Evolutionary conservation across 306 rosid species (phyloP).

Genomic region (Medicago ruthenica): DNA sequence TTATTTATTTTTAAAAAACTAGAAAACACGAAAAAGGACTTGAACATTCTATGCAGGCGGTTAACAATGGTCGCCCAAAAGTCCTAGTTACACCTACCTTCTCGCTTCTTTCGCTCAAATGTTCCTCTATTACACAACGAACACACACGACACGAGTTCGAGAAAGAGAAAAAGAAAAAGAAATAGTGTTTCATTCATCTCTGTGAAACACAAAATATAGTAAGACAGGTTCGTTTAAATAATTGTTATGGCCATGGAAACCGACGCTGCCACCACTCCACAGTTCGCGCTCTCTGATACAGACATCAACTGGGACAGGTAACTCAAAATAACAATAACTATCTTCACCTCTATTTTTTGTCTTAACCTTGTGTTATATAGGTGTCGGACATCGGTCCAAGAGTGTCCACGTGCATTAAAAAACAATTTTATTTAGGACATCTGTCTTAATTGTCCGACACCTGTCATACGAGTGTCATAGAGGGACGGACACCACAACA

Average conservation of each 20-base stretch:
- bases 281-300: constrained; percentile 71
- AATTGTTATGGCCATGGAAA: constrained; percentile 50
- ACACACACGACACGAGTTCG: not conserved
- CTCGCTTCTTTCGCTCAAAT: not conserved
- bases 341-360: not conserved
- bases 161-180: not conserved
- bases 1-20: not conserved
- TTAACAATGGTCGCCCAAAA: not conserved
- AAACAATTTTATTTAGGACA: too few species aligned
- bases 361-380: too few species aligned
- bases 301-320: constrained; percentile 90
- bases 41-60: constrained; percentile 6
- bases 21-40: not conserved
- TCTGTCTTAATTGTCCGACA: too few species aligned
- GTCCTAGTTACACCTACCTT: not conserved
- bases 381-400: too few species aligned
- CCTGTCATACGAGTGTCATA: too few species aligned
- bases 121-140: not conserved
- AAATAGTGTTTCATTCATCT: not conserved
- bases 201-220: not conserved
- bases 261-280: constrained; percentile 53
- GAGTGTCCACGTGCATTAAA: too few species aligned
- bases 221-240: not conserved
- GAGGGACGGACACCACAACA: too few species aligned
- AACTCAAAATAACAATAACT: not conserved